Conservation (phyloP, 192 early-diverging fungal species). For the Backusella morwellensis region DNA sequence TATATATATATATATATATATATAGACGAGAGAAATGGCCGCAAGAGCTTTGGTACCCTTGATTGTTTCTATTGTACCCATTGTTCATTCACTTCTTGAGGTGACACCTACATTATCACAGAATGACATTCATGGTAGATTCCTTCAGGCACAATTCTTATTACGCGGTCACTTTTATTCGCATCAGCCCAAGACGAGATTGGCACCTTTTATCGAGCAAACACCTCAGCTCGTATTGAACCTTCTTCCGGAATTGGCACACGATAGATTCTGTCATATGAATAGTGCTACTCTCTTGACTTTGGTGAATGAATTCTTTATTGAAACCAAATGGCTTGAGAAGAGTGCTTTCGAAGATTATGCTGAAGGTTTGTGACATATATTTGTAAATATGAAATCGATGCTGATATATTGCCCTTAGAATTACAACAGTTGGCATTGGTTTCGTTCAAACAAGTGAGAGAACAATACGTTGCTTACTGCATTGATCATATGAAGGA, state of each 20-base stretch:
- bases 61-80: conserved; percentile 55
- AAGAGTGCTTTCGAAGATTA: conserved; percentile 13
- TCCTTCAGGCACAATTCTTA: conserved; percentile 72
- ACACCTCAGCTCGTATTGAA: conserved; percentile 37
- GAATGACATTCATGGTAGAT: conserved; percentile 75
- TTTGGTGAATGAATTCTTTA: conserved; percentile 49
- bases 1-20: conserved; percentile 24
- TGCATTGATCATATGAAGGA: background rate
- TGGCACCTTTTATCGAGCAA: conserved; percentile 38
- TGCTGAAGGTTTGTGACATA: conserved; percentile 24
- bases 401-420: background rate
- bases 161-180: conserved; percentile 62
- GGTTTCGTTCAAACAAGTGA: background rate
- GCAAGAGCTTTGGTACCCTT: conserved; percentile 79
- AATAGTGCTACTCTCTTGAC: conserved; percentile 48
- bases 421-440: background rate
- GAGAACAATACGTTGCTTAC: background rate
- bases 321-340: conserved; percentile 38
- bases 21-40: conserved; percentile 82
- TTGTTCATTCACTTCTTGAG: conserved; percentile 49
- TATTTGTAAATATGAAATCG: background rate
- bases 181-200: conserved; percentile 34
- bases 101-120: conserved; percentile 42
- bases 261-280: conserved; percentile 44
- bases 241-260: conserved; percentile 33